Percentiles rank a stretch among this genome's conserved stretches.
Conservation (phyloP, 345 rosid species). For the Mangifera indica region DNA sequence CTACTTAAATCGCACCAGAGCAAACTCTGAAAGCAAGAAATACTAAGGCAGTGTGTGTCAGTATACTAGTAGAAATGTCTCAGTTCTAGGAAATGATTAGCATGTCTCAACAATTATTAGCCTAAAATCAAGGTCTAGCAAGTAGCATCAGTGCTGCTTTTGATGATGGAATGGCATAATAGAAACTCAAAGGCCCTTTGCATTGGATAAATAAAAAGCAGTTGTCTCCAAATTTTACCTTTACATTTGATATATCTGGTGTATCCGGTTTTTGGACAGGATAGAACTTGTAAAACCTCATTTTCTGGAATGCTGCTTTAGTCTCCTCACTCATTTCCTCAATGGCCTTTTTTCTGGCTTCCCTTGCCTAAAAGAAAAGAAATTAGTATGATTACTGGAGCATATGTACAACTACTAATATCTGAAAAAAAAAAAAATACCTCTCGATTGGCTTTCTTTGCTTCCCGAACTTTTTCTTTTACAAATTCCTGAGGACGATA, state of each 20-base stretch:
- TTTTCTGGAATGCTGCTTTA: slow-evolving; percentile 55
- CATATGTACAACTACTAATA: neutral
- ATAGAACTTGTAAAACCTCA: slow-evolving; percentile 94
- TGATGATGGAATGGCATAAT: neutral
- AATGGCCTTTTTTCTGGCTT: slow-evolving; percentile 71
- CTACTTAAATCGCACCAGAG: too few relatives aligned
- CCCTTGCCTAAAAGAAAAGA: slow-evolving; percentile 63
- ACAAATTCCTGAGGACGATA: slow-evolving; percentile 58
- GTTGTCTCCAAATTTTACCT: slow-evolving; percentile 38
- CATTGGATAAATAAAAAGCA: neutral
- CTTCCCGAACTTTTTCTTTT: slow-evolving; percentile 80
- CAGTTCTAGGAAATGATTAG: neutral
- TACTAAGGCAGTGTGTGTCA: too few relatives aligned
- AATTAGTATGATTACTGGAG: slow-evolving; percentile 6
- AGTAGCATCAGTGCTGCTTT: neutral
- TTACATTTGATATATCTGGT: slow-evolving; percentile 69
- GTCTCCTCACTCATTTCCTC: slow-evolving; percentile 85
- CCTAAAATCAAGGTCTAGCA: neutral
- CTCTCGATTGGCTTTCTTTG: slow-evolving; percentile 82
- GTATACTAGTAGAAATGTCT: too few relatives aligned
- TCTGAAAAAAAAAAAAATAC: slow-evolving; percentile 32
- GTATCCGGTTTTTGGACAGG: slow-evolving; percentile 67
- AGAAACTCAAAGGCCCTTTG: neutral
- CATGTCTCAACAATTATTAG: neutral
- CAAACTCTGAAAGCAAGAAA: neutral